Conservation (phyloP, 2,329 filamentous ascomycete genomes). For the Penicillium sp. region DNA sequence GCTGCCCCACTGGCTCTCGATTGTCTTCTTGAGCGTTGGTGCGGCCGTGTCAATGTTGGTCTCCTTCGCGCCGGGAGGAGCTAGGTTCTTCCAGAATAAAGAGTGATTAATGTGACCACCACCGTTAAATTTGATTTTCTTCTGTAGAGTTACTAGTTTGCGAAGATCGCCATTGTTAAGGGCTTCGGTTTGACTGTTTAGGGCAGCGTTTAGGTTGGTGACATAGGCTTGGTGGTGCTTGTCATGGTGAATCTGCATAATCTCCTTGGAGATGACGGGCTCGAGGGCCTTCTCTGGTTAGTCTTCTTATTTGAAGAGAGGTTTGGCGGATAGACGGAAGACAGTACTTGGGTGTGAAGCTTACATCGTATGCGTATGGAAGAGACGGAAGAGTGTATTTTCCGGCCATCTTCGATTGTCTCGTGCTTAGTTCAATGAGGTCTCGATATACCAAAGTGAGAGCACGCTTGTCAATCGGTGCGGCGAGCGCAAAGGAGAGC, state of each 20-base stretch:
- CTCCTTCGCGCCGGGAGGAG: slow-evolving; percentile 63
- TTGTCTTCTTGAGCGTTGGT: slow-evolving; percentile 63
- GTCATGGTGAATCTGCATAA: slow-evolving; percentile 93
- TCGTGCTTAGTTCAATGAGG: slow-evolving; percentile 1
- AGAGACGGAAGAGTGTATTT: slow-evolving; percentile 64
- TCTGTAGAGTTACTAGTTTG: slow-evolving; percentile 67
- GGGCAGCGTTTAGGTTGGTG: slow-evolving; percentile 80
- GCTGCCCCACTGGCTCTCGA: slow-evolving; percentile 69
- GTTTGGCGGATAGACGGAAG: background rate
- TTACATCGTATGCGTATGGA: slow-evolving; percentile 73
- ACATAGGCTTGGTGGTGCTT: slow-evolving; percentile 96
- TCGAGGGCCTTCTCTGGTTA: slow-evolving; percentile 77
- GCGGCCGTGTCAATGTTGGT: slow-evolving; percentile 60
- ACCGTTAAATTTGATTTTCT: slow-evolving; percentile 81
- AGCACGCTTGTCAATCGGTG: background rate
- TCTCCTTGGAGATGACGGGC: slow-evolving; percentile 75
- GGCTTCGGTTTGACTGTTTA: slow-evolving; percentile 67
- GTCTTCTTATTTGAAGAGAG: background rate
- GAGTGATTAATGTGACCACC: slow-evolving; percentile 93
- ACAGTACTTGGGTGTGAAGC: slow-evolving; percentile 30
- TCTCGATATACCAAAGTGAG: background rate
- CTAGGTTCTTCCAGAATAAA: slow-evolving; percentile 87
- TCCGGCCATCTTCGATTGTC: background rate
- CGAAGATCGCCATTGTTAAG: slow-evolving; percentile 62
- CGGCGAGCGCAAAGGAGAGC: background rate